These are phyloP conservation scores for Sapria himalayana DNA, from an alignment of 345 rosid genomes.

Conservation along the genomic window DNA sequence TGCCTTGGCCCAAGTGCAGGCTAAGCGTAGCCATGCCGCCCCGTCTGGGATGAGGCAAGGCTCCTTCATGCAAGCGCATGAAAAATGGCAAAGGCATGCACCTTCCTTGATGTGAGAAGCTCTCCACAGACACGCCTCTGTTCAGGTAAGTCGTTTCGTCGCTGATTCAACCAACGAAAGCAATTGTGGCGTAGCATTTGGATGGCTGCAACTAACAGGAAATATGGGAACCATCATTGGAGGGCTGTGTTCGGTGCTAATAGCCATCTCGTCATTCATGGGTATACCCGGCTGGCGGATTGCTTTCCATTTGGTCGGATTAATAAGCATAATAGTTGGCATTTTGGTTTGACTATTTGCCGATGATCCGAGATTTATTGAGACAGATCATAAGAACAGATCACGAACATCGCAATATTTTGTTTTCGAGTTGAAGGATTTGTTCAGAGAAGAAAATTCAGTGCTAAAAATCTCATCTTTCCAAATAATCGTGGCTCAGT, in stretches of 20 bases:
- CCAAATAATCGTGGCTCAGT: slow-evolving; percentile 47
- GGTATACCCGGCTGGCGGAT: slow-evolving; percentile 86
- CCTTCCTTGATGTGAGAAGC: too few relatives aligned
- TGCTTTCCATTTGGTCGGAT: slow-evolving; percentile 61
- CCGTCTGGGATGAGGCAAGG: too few relatives aligned
- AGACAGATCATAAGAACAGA: slow-evolving; percentile 10
- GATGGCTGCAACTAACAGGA: slow-evolving; percentile 71
- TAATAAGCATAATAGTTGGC: slow-evolving; percentile 52
- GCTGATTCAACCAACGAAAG: slow-evolving; percentile 64
- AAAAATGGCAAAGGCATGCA: too few relatives aligned
- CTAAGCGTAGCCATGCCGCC: too few relatives aligned
- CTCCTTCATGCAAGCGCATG: too few relatives aligned
- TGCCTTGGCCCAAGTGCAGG: too few relatives aligned
- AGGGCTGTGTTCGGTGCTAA: slow-evolving; percentile 41
- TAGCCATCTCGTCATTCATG: slow-evolving; percentile 48
- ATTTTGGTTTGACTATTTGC: slow-evolving; percentile 45
- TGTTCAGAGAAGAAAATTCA: slow-evolving; percentile 25
- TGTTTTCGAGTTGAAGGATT: slow-evolving; percentile 21
- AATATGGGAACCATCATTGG: slow-evolving; percentile 64
- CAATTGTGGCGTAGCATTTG: slow-evolving; percentile 70
- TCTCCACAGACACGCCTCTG: too few relatives aligned
- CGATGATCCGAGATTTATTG: slow-evolving; percentile 40
- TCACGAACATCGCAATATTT: slow-evolving; percentile 15
- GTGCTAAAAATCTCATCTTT: slow-evolving; percentile 40
- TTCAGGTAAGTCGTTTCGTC: too few relatives aligned